These are phyloP conservation scores for Sporothrix sp. DNA, from an alignment of 2,329 filamentous ascomycete species.

Conservation along the genomic window DNA sequence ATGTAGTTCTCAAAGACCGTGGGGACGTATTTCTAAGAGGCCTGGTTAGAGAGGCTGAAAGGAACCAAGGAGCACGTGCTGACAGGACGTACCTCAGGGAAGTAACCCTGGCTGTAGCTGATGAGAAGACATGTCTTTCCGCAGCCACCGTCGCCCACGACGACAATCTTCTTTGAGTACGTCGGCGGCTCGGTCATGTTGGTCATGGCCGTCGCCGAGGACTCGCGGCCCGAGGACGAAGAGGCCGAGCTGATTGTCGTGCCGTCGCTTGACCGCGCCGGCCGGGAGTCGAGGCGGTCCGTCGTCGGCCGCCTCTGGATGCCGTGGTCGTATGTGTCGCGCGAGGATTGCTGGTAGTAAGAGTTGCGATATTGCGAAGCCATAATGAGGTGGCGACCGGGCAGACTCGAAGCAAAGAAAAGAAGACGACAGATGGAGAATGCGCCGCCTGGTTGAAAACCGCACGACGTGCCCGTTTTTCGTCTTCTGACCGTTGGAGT, in stretches of 20 bases:
- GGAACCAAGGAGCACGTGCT: neutral
- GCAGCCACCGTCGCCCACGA: slow-evolving; percentile 94
- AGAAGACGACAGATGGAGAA: neutral
- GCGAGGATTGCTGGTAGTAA: slow-evolving; percentile 34
- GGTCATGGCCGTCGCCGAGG: slow-evolving; percentile 57
- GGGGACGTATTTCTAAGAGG: slow-evolving; percentile 87
- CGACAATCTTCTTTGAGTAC: slow-evolving; percentile 98
- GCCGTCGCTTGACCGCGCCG: slow-evolving; percentile 69
- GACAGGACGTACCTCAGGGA: slow-evolving; percentile 67
- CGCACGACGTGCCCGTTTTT: neutral
- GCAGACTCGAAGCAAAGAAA: neutral
- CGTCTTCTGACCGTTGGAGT: neutral
- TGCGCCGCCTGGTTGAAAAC: neutral
- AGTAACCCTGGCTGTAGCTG: slow-evolving; percentile 97
- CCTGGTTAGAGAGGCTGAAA: neutral
- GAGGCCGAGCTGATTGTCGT: slow-evolving; percentile 81
- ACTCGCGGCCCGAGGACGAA: slow-evolving; percentile 64
- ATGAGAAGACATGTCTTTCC: slow-evolving; percentile 98
- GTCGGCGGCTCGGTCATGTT: slow-evolving; percentile 74
- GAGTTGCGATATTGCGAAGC: slow-evolving; percentile 44
- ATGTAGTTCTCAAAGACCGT: slow-evolving; percentile 99
- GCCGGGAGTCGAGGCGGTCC: slow-evolving; percentile 38
- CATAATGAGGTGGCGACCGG: neutral
- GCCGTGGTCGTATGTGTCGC: slow-evolving; percentile 33
- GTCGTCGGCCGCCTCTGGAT: slow-evolving; percentile 28